Conservation (phyloP, 192 early-diverging fungal genomes). For the Umbelopsis sp. region DNA sequence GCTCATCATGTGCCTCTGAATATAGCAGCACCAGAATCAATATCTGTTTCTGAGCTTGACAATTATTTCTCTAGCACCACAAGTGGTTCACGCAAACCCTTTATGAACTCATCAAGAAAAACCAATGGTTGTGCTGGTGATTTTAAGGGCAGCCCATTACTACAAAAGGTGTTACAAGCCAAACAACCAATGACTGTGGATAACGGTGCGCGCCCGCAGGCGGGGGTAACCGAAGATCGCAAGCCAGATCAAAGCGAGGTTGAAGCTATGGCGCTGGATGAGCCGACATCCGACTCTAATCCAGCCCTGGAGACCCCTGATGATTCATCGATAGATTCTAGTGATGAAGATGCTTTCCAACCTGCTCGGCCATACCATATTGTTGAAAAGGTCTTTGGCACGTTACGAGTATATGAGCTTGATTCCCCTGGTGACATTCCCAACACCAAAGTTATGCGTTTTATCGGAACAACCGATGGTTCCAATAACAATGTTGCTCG, state of each 20-base stretch:
- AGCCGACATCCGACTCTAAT: slow-evolving; percentile 24
- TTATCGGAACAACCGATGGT: slow-evolving; percentile 32
- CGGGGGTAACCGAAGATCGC: slow-evolving; percentile 24
- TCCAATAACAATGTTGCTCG: slow-evolving; percentile 27
- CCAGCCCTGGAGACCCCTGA: slow-evolving; percentile 30
- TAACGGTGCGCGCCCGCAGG: slow-evolving; percentile 30
- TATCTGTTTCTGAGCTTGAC: slow-evolving; percentile 41
- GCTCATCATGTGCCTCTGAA: slow-evolving; percentile 24
- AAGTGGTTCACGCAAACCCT: neutral
- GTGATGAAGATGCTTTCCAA: neutral
- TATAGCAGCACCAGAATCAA: slow-evolving; percentile 41
- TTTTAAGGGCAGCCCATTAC: slow-evolving; percentile 27
- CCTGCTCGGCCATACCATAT: slow-evolving; percentile 20
- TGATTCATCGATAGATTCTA: slow-evolving; percentile 11
- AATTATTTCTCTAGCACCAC: slow-evolving; percentile 31
- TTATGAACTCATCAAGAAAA: neutral
- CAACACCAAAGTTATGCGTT: slow-evolving; percentile 33
- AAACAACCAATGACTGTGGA: slow-evolving; percentile 29
- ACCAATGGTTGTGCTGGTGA: neutral
- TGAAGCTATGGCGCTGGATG: slow-evolving; percentile 33
- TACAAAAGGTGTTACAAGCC: slow-evolving; percentile 32
- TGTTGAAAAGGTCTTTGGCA: slow-evolving; percentile 22
- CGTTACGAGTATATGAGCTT: slow-evolving; percentile 30
- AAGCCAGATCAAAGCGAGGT: slow-evolving; percentile 29
- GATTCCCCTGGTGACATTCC: slow-evolving; percentile 35